Evolutionary conservation across 2,329 filamentous ascomycete species (phyloP).

Genomic region (Nothomitra cinnamomea): DNA sequence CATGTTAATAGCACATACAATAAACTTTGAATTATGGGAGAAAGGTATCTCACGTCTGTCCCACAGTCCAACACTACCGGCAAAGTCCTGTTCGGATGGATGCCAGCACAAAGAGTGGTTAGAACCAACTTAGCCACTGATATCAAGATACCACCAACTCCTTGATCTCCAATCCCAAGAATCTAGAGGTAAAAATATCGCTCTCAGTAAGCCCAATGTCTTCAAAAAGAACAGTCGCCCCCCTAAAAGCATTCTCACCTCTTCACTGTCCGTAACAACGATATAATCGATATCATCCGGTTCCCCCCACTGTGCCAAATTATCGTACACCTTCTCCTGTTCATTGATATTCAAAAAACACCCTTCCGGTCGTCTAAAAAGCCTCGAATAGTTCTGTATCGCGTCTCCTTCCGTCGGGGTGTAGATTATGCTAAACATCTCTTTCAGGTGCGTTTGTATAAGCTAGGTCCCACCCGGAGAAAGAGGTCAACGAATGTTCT

Average conservation of each 20-base stretch:
- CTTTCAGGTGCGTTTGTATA: constrained; percentile 58
- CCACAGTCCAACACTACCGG: constrained; percentile 76
- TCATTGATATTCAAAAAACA: constrained; percentile 65
- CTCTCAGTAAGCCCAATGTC: constrained; percentile 6
- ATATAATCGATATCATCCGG: constrained; percentile 74
- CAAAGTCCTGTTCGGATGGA: constrained; percentile 62
- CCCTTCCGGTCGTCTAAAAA: constrained; percentile 65
- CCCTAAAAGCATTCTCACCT: constrained; percentile 17
- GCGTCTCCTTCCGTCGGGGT: constrained; percentile 83
- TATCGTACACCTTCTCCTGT: constrained; percentile 44
- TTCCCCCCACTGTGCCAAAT: constrained; percentile 49
- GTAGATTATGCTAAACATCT: constrained; percentile 86
- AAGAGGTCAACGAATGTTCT: too few relatives aligned
- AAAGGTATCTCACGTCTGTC: constrained; percentile 38
- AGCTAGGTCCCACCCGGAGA: constrained; percentile 33
- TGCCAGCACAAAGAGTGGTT: constrained; percentile 71
- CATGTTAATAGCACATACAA: neutral
- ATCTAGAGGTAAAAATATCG: constrained; percentile 45
- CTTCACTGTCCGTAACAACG: constrained; percentile 57
- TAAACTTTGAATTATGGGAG: too few relatives aligned
- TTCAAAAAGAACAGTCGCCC: neutral
- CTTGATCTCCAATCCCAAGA: constrained; percentile 77
- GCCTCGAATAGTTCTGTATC: constrained; percentile 63
- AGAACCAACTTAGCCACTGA: constrained; percentile 69
- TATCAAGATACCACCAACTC: constrained; percentile 70